phyloP scores from a whole-genome alignment of 2,329 filamentous ascomycete genomes.

The Metarhizium humberi region DNA sequence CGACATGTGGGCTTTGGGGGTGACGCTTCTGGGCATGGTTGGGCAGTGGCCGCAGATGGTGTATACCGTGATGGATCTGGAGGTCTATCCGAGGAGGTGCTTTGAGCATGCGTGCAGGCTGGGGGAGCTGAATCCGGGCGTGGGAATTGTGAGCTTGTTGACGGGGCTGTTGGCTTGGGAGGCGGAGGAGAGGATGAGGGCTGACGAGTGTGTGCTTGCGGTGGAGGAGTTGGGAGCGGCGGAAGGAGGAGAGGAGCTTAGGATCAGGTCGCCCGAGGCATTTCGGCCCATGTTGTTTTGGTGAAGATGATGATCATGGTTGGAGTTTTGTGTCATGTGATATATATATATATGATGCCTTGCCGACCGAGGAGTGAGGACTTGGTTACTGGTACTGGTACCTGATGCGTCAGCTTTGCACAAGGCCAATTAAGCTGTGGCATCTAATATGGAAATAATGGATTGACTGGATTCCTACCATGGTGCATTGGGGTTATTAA shows the following conservation, averaged over 20 bases:
- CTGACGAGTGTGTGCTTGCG: slow-evolving; percentile 11
- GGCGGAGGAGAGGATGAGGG: slow-evolving; percentile 9
- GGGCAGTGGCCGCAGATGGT: slow-evolving; percentile 16
- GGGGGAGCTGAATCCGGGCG: slow-evolving; percentile 13
- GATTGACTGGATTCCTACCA: too few species aligned
- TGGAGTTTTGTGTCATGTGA: background rate
- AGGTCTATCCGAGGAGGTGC: slow-evolving; percentile 16
- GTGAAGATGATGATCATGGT: slow-evolving; percentile 8
- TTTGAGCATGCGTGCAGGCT: slow-evolving; percentile 14
- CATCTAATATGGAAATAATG: too few species aligned
- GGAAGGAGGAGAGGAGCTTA: slow-evolving; percentile 6
- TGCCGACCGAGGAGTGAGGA: too few species aligned
- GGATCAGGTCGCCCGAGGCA: slow-evolving; percentile 13
- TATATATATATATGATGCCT: too few species aligned
- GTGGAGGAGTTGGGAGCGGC: slow-evolving; percentile 3
- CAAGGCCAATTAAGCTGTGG: too few species aligned
- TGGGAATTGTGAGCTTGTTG: slow-evolving; percentile 13
- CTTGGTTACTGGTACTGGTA: too few species aligned
- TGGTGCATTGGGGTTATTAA: too few species aligned
- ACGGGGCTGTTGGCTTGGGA: slow-evolving; percentile 14
- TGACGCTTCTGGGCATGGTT: slow-evolving; percentile 21
- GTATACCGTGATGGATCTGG: slow-evolving; percentile 8
- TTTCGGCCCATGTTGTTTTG: slow-evolving; percentile 19
- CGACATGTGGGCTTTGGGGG: slow-evolving; percentile 25
- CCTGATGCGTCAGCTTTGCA: too few species aligned